Evolutionary conservation across 163 green algal species (phyloP).

Genomic region (Picocystis sp.): DNA sequence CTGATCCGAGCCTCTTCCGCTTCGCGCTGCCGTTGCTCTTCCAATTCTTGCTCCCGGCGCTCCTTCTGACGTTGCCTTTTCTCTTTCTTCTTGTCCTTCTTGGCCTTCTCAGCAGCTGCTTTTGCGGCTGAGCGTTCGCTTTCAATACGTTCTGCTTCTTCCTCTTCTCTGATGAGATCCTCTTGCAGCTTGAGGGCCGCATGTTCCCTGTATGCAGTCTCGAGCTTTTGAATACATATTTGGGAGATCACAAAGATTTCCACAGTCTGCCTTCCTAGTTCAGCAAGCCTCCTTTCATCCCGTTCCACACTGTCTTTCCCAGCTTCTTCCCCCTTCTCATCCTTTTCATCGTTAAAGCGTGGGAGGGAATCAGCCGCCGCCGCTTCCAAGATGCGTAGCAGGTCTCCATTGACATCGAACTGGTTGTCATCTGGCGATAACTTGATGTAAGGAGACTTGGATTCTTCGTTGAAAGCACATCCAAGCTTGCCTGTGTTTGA

Average conservation of each 20-base stretch:
- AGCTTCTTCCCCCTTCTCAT: slow-evolving; percentile 26
- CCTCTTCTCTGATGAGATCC: slow-evolving; percentile 81
- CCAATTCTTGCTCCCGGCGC: slow-evolving; percentile 9
- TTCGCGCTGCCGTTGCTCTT: slow-evolving; percentile 21
- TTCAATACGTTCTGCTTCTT: slow-evolving; percentile 38
- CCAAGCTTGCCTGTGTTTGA: slow-evolving; percentile 2
- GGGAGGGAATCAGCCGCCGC: slow-evolving; percentile 42
- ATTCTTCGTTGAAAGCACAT: not conserved
- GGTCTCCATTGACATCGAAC: slow-evolving; percentile 28
- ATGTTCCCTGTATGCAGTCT: slow-evolving; percentile 61
- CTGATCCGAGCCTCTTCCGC: slow-evolving; percentile 20
- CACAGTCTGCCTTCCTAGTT: slow-evolving; percentile 69
- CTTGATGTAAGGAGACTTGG: not conserved
- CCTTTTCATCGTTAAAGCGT: slow-evolving; percentile 31
- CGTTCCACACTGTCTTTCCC: slow-evolving; percentile 52
- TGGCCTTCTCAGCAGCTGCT: slow-evolving; percentile 31
- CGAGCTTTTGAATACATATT: slow-evolving; percentile 49
- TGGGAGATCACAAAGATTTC: slow-evolving; percentile 80
- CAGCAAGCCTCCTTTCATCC: slow-evolving; percentile 74
- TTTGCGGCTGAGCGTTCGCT: slow-evolving; percentile 24
- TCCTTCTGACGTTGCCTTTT: slow-evolving; percentile 13
- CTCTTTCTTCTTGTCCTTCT: slow-evolving; percentile 32
- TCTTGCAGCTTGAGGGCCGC: slow-evolving; percentile 74
- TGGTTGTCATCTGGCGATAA: slow-evolving; percentile 3
- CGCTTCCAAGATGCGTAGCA: slow-evolving; percentile 22